Percentiles rank a stretch among this genome's conserved stretches.
Evolutionary conservation across 2,329 filamentous ascomycete species (phyloP).

Genomic region (Aspergillus fumigatiaffinis): DNA sequence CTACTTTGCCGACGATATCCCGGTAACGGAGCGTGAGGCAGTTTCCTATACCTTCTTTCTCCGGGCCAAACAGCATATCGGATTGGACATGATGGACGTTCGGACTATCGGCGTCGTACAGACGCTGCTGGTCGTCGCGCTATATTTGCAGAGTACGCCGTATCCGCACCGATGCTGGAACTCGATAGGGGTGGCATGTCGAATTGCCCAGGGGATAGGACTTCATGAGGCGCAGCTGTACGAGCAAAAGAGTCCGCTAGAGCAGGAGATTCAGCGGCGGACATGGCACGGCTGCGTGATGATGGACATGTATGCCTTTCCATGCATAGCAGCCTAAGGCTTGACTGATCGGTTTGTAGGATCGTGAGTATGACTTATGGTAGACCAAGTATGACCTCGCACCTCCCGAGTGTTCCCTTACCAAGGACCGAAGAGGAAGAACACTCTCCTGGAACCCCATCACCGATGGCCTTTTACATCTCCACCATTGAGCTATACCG

Average conservation of each 20-base stretch:
- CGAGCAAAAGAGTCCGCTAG: no score
- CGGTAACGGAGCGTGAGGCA: conserved; percentile 23
- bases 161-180: conserved; percentile 44
- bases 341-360: no score
- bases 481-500: conserved; percentile 24
- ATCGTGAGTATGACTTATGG: no score
- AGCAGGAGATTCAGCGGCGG: no score
- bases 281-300: no score
- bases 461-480: conserved; percentile 25
- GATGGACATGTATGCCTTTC: no score
- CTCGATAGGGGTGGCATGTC: conserved; percentile 40
- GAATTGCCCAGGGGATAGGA: conserved; percentile 41
- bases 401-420: conserved; percentile 22
- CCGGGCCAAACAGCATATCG: conserved; percentile 31
- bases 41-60: conserved; percentile 33
- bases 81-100: conserved; percentile 37
- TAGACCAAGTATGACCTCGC: conserved; percentile 32
- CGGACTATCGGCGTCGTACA: conserved; percentile 42
- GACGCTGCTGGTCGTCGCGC: conserved; percentile 36
- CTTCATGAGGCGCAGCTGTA: conserved; percentile 32
- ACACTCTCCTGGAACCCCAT: conserved; percentile 10
- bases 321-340: no score
- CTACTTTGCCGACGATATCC: conserved; percentile 34
- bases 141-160: conserved; percentile 41
- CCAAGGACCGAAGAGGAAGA: conserved; percentile 12